Evolutionary conservation across 441 rosid genomes (phyloP).

Genomic region (Syzygium syzygioides): DNA sequence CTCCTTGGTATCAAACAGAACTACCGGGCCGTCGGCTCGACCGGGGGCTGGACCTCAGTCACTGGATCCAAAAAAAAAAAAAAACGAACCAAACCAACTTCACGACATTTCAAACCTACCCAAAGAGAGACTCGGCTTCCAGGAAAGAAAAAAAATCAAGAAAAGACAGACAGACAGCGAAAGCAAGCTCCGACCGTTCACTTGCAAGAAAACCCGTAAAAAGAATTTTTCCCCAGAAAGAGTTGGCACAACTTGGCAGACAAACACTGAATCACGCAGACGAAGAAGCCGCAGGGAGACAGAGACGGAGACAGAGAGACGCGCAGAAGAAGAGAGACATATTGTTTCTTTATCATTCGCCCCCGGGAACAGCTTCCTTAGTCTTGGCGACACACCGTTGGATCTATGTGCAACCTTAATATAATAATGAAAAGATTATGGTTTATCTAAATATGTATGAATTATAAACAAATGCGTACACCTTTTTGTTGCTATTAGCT

Average conservation of each 20-base stretch:
- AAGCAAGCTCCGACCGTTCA: not conserved
- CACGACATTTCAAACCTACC: not conserved
- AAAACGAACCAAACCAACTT: not conserved
- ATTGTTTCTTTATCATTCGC: not conserved
- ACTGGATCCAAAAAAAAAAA: not conserved
- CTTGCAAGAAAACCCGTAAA: not conserved
- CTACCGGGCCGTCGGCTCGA: not conserved
- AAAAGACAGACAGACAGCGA: not conserved
- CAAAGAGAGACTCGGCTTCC: not conserved
- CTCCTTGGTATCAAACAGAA: not conserved
- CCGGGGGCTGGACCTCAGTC: not conserved
- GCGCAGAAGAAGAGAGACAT: not conserved
- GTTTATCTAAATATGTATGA: not conserved
- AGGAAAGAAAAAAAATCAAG: not conserved
- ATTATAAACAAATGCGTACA: not conserved
- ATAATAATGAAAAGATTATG: not conserved
- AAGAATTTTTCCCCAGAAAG: not conserved
- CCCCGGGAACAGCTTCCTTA: not conserved
- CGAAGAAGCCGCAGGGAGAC: not conserved
- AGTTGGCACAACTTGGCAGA: not conserved
- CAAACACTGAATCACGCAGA: not conserved
- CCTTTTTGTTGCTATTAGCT: not conserved
- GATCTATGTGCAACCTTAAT: not conserved
- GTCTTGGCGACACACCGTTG: not conserved
- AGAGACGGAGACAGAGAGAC: not conserved